phyloP scores from a whole-genome alignment of 2,329 filamentous ascomycete species.

The Ophiostoma quercus region DNA sequence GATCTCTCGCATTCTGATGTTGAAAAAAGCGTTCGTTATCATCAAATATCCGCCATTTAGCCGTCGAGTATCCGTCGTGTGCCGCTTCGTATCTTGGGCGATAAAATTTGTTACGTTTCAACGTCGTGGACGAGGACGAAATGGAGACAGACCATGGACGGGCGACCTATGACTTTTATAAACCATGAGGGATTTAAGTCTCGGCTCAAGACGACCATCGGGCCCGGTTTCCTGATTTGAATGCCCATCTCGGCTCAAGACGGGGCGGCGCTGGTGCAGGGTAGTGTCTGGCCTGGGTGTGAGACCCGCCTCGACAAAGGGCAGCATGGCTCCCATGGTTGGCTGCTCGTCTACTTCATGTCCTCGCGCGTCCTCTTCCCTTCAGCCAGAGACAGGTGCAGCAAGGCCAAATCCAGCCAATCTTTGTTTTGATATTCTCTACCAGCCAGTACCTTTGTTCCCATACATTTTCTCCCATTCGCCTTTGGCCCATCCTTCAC shows the following conservation, averaged over 20 bases:
- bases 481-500: neutral
- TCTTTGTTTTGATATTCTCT: neutral
- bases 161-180: conserved; percentile 16
- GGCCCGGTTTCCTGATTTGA: neutral
- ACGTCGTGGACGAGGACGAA: neutral
- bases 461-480: neutral
- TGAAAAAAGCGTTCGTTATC: neutral
- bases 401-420: neutral
- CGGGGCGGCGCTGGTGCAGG: neutral
- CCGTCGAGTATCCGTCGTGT: conserved; percentile 1
- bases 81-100: neutral
- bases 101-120: neutral
- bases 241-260: neutral
- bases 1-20: conserved; percentile 4
- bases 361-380: conserved; percentile 19
- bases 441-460: neutral
- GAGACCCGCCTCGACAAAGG: conserved; percentile 5
- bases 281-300: neutral
- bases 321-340: neutral
- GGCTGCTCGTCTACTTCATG: conserved; percentile 25
- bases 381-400: neutral
- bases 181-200: conserved; percentile 15
- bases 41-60: neutral
- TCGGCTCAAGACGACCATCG: neutral
- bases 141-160: conserved; percentile 1